Evolutionary conservation across 2,329 filamentous ascomycete genomes (phyloP), one percentile per base, ranked within the genome.

Genomic region (Didymosphaeria variabile): DNA sequence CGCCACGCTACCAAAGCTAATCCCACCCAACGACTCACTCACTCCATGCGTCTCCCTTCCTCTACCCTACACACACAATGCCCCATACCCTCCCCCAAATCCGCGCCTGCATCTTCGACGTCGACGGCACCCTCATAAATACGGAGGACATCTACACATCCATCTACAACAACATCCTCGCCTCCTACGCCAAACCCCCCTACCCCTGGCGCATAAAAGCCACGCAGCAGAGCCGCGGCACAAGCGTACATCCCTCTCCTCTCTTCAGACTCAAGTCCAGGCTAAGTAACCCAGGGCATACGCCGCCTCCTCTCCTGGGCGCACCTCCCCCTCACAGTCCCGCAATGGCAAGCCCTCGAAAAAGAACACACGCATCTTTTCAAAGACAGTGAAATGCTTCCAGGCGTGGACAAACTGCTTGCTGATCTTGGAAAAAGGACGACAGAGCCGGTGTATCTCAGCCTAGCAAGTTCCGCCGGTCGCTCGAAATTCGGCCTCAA

Each of bases 41-140:
- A n/a, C n/a, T n/a, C n/a, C n/a, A n/a, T n/a, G n/a, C n/a, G n/a
- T n/a, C n/a, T n/a, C n/a, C n/a, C n/a, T n/a, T n/a, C n/a, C n/a
- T n/a, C n/a, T n/a, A n/a, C n/a, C n/a, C n/a, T n/a, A n/a, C n/a
- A n/a, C n/a, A n/a, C 29, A 45, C 40, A 13, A 61, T 61, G 53
- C n/a, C 23, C 40, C 23, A 42, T 57, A 10, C 36, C 3, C 64
- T 66, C 38, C 66, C 65, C 2, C 67, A 66, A 52, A 61, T 75
- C 42, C 68, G 73, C 21, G 72, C 73, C 50, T 75, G 71, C 57
- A 75, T 77, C 40, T 77, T 76, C 52, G 72, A 76, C 62, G 64
- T 76, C 60, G 74, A 76, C 49, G 72, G 74, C 2, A 68, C 74
- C 12, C 70, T 77, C 49, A 70, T 75, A 60, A 71, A 76, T 59